These are phyloP conservation scores for Cytospora mali DNA, from an alignment of 2,329 filamentous ascomycete genomes.

Conservation along the genomic window DNA sequence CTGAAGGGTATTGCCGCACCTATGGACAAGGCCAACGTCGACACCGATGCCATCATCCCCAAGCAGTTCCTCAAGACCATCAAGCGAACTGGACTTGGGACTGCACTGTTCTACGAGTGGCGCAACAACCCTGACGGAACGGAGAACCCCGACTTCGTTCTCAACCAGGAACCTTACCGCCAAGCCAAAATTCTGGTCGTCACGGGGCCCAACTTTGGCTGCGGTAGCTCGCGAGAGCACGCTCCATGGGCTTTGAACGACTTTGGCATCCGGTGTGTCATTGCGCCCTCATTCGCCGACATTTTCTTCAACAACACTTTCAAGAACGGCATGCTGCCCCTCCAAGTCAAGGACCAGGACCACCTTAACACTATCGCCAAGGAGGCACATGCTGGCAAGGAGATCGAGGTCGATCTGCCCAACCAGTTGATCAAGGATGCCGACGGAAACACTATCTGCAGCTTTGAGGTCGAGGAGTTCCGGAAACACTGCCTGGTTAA, in stretches of 20 bases:
- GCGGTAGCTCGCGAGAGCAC: slow-evolving; percentile 89
- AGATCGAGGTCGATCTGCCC: slow-evolving; percentile 87
- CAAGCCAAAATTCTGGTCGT: slow-evolving; percentile 86
- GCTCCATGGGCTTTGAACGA: slow-evolving; percentile 96
- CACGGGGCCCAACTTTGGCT: slow-evolving; percentile 93
- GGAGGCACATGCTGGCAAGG: slow-evolving; percentile 77
- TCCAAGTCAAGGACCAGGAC: slow-evolving; percentile 69
- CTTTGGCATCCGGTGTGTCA: slow-evolving; percentile 93
- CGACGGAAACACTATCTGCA: slow-evolving; percentile 71
- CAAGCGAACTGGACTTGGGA: slow-evolving; percentile 91
- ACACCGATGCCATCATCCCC: slow-evolving; percentile 99
- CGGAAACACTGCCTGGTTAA: slow-evolving; percentile 92
- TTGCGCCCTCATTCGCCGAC: slow-evolving; percentile 82
- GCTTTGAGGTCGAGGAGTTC: slow-evolving; percentile 90
- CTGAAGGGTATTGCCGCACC: slow-evolving; percentile 88
- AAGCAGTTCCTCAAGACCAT: slow-evolving; percentile 99
- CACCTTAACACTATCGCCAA: slow-evolving; percentile 71
- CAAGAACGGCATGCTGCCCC: slow-evolving; percentile 98
- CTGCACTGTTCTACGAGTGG: slow-evolving; percentile 83
- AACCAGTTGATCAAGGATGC: slow-evolving; percentile 81
- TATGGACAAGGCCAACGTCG: slow-evolving; percentile 85
- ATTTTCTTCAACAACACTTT: slow-evolving; percentile 99
- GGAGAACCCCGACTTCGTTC: slow-evolving; percentile 79
- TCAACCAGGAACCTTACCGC: slow-evolving; percentile 89
- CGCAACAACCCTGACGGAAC: slow-evolving; percentile 74